Conservation (phyloP, 164 flowering plant species). For the Nymphaea colorata region DNA sequence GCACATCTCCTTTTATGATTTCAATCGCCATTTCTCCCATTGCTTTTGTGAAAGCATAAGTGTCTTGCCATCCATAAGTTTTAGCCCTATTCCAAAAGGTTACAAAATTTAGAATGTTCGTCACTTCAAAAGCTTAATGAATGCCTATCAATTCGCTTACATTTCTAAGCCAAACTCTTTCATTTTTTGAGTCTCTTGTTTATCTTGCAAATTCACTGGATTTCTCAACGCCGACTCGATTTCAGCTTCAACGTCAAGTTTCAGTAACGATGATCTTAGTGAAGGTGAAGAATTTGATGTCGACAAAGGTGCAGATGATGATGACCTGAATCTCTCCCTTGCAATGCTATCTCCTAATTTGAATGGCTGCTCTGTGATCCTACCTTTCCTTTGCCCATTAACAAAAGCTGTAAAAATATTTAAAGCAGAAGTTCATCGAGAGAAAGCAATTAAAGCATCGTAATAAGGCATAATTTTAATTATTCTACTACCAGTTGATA, state of each 20-base stretch:
- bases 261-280: slow-evolving; percentile 12
- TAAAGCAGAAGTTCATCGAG: neutral
- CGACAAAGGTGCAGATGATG: slow-evolving; percentile 7
- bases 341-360: slow-evolving; percentile 57
- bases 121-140: neutral
- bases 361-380: slow-evolving; percentile 71
- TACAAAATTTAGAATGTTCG: neutral
- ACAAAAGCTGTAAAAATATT: slow-evolving; percentile 61
- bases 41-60: slow-evolving; percentile 87
- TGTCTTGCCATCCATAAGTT: slow-evolving; percentile 86
- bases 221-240: slow-evolving; percentile 37
- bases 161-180: slow-evolving; percentile 72
- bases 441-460: neutral
- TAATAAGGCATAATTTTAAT: no score
- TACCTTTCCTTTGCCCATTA: slow-evolving; percentile 90
- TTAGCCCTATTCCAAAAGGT: slow-evolving; percentile 46
- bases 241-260: slow-evolving; percentile 58
- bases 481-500: slow-evolving; percentile 50
- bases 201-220: slow-evolving; percentile 17
- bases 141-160: slow-evolving; percentile 14
- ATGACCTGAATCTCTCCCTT: slow-evolving; percentile 26
- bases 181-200: slow-evolving; percentile 41
- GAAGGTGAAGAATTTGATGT: neutral
- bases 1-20: slow-evolving; percentile 60
- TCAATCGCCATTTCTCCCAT: slow-evolving; percentile 98